Base-by-base conservation (phyloP, 352 stramenopile species). In the Phytophthora capsici region DNA sequence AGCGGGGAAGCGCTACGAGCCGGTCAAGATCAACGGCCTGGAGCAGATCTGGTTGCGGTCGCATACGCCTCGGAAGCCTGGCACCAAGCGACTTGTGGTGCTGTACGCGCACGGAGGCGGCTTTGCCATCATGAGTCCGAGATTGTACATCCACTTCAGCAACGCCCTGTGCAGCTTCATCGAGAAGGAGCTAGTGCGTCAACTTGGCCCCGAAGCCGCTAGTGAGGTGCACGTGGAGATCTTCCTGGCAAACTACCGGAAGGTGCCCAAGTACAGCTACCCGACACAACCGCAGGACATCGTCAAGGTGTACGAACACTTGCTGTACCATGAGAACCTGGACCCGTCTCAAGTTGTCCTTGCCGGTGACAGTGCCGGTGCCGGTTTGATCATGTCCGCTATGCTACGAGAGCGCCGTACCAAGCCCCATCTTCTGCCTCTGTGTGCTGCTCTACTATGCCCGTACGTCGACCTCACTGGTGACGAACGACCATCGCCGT, bases 221-320 rank as follows among this genome's bases (percentile, higher is more conserved):
- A 34, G 17, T 16, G 58, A 66, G 9, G 50, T 75, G 25, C 51
- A 71, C 5, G 71, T 87, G 2, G 67, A 85, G 37, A 65, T 85
- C 17, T 69, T 85, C 22, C 37, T 85, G 19, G 73, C 71, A 9
- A 87, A 84, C 62, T 87, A 85, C 48, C 75, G 65, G 36, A 85
- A 85, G 45, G 52, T 69, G 12, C 78, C 78, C n/a, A 77, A 82
- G 59, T 50, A 75, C 60, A 68, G 63, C 48, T 85, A 80, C 47
- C 78, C 78, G 12, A 49, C 73, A 2, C 70, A 77, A 30, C 52
- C 64, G 2, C 49, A 82, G 14, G 78, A 87, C 52, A 65, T 62
- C 6, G 47, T 82, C n/a, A 38, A 60, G 17, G 77, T 83, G 23
- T 81, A 82, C 44, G 67, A 82, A 36, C 69, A 84, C 36, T 38